Evolutionary conservation across 495 filamentous ascomycete genomes (phyloP).

Genomic region (Aspergillus diversus): DNA sequence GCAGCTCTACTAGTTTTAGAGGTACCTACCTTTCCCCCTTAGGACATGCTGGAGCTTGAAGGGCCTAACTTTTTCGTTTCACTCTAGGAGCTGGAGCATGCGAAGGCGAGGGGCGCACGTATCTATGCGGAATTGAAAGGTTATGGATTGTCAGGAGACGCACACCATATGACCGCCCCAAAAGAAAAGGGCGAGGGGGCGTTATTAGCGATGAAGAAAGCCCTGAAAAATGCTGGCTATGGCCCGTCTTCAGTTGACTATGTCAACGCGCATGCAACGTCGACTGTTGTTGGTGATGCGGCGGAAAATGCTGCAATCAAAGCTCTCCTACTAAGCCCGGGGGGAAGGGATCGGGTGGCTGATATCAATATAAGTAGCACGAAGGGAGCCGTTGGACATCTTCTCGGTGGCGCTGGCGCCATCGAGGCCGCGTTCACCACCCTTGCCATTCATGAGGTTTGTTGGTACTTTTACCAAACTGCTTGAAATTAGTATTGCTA

Average conservation of each 20-base stretch:
- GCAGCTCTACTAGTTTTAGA: constrained; percentile 87
- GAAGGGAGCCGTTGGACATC: constrained; percentile 90
- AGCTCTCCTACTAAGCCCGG: constrained; percentile 70
- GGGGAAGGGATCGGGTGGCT: constrained; percentile 61
- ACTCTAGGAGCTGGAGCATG: constrained; percentile 77
- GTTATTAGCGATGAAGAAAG: constrained; percentile 79
- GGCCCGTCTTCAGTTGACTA: constrained; percentile 78
- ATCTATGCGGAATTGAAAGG: constrained; percentile 92
- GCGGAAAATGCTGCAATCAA: constrained; percentile 89
- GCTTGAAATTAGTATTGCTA: neutral
- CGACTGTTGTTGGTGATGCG: constrained; percentile 79
- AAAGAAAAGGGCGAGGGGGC: constrained; percentile 80
- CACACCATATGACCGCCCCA: constrained; percentile 90
- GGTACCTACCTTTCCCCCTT: constrained; percentile 35
- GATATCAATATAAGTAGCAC: constrained; percentile 88
- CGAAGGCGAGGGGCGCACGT: constrained; percentile 71
- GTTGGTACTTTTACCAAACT: constrained; percentile 32
- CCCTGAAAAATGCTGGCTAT: constrained; percentile 72
- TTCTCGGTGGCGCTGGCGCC: constrained; percentile 88
- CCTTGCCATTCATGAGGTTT: constrained; percentile 73
- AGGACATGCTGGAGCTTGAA: neutral
- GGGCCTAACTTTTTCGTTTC: constrained; percentile 8
- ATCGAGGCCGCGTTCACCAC: constrained; percentile 86
- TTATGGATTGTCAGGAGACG: constrained; percentile 87
- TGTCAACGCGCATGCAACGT: constrained; percentile 94